These are phyloP conservation scores for Thermothelomyces thermophilus DNA, from an alignment of 2,329 filamentous ascomycete species.

Conservation along the genomic window DNA sequence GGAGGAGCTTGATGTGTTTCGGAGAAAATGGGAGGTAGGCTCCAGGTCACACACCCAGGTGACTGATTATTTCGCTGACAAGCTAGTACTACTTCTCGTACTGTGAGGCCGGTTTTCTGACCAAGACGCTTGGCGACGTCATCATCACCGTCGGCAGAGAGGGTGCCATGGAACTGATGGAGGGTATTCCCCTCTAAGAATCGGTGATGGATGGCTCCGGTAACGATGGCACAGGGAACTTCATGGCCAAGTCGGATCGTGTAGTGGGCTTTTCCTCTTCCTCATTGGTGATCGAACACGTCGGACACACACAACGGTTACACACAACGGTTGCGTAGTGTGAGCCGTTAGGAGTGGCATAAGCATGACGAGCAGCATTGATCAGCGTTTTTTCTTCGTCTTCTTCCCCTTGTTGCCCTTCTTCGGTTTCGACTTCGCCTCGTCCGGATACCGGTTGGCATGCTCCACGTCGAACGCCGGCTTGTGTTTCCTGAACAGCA, in stretches of 20 bases:
- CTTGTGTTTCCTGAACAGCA: constrained; percentile 79
- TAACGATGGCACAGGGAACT: background rate
- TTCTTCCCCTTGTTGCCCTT: constrained; percentile 39
- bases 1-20: constrained; percentile 59
- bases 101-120: constrained; percentile 66
- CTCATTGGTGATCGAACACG: too few species aligned
- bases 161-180: constrained; percentile 60
- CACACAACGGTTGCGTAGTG: too few species aligned
- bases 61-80: constrained; percentile 11
- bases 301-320: too few species aligned
- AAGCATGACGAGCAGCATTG: background rate
- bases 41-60: background rate
- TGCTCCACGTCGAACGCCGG: constrained; percentile 78
- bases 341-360: background rate
- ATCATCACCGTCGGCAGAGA: constrained; percentile 65
- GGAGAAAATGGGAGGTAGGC: constrained; percentile 62
- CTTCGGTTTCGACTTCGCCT: constrained; percentile 28
- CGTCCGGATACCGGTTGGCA: constrained; percentile 54
- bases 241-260: background rate
- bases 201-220: too few species aligned
- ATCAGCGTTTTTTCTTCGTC: constrained; percentile 33
- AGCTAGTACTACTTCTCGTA: constrained; percentile 65
- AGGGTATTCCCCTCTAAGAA: constrained; percentile 61
- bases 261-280: too few species aligned
- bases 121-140: constrained; percentile 65